Conservation (phyloP, 306 rosid genomes). For the Ceratonia siliqua region DNA sequence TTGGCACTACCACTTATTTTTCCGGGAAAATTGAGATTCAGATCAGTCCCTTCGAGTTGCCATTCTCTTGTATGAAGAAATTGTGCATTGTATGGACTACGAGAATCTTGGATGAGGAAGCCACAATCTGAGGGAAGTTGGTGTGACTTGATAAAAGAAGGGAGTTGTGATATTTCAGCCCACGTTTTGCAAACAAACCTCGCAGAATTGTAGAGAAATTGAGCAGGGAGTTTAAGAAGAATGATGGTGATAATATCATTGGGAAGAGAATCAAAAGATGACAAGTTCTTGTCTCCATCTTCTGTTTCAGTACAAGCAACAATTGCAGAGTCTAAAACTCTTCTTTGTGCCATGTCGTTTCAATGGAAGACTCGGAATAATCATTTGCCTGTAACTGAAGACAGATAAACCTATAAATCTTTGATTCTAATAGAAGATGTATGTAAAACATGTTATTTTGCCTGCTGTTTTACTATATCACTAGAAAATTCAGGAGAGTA, state of each 20-base stretch:
- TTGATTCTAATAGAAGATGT: no score
- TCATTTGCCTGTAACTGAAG: neutral
- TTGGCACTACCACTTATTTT: conserved; percentile 24
- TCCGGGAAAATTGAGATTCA: neutral
- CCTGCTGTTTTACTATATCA: no score
- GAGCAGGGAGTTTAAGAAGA: conserved; percentile 12
- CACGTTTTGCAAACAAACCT: conserved; percentile 15
- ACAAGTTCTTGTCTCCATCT: neutral
- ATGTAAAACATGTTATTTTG: no score
- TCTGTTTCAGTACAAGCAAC: neutral
- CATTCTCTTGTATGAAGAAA: neutral
- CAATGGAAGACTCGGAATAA: neutral
- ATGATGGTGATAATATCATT: neutral
- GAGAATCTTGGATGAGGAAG: conserved; percentile 22
- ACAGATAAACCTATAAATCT: neutral
- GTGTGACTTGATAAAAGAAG: conserved; percentile 14
- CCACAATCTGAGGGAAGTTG: conserved; percentile 1
- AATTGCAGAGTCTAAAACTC: neutral
- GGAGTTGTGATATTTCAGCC: neutral
- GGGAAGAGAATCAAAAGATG: conserved; percentile 31
- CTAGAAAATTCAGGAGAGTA: no score
- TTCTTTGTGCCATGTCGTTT: neutral
- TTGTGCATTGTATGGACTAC: neutral
- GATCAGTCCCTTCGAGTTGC: neutral
- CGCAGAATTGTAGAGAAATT: conserved; percentile 7